Conservation (phyloP, 805 yeast species). For the Lipomyces oligophaga region DNA sequence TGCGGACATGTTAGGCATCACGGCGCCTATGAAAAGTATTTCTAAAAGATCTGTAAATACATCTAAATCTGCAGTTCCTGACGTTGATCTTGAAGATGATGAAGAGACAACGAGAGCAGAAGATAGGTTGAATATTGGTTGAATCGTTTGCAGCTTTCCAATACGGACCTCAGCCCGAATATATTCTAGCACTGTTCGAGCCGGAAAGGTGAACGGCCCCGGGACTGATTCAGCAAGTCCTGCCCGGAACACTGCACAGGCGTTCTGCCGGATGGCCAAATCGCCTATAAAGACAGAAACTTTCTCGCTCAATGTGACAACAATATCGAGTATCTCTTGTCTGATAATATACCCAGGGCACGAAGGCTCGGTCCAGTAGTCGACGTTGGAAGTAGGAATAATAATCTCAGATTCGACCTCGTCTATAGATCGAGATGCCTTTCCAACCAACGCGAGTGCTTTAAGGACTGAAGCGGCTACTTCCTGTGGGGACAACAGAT, state of each 20-base stretch:
- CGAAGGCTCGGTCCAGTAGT: slow-evolving; percentile 49
- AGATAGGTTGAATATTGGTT: slow-evolving; percentile 17
- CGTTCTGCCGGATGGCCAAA: slow-evolving; percentile 50
- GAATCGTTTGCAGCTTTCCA: slow-evolving; percentile 6
- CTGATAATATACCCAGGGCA: slow-evolving; percentile 48
- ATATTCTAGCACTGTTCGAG: slow-evolving; percentile 40
- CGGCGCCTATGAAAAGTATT: slow-evolving; percentile 7
- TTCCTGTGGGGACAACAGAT: slow-evolving; percentile 26
- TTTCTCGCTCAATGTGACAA: slow-evolving; percentile 45
- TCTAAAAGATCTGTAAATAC: slow-evolving; percentile 6
- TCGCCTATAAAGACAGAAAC: slow-evolving; percentile 35
- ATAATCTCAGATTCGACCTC: slow-evolving; percentile 41
- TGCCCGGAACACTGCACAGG: slow-evolving; percentile 56
- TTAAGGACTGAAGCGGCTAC: slow-evolving; percentile 53
- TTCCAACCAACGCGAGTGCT: slow-evolving; percentile 68
- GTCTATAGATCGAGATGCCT: slow-evolving; percentile 59
- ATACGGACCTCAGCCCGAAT: slow-evolving; percentile 13
- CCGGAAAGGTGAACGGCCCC: slow-evolving; percentile 62
- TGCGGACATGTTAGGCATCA: neutral
- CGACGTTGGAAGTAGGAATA: too few species aligned
- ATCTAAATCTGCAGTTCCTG: neutral
- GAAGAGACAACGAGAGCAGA: slow-evolving; percentile 7
- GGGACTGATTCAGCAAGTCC: slow-evolving; percentile 61
- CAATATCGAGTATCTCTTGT: slow-evolving; percentile 40
- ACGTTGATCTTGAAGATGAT: neutral